Percentiles rank a stretch among this genome's conserved stretches.
Evolutionary conservation across 305 asterid genomes (phyloP).

Genomic region (Euphrasia arctica): DNA sequence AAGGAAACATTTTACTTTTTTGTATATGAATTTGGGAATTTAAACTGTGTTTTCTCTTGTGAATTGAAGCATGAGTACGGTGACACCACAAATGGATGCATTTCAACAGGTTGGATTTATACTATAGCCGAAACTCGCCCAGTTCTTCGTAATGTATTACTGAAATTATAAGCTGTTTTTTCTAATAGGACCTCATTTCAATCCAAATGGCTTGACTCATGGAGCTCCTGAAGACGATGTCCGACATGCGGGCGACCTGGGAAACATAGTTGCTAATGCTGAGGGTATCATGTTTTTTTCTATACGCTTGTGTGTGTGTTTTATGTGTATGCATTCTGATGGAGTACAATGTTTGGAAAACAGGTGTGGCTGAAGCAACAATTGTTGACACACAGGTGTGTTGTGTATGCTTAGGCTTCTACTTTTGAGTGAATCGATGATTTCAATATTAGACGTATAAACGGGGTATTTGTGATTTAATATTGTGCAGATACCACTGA

Average conservation of each 20-base stretch:
- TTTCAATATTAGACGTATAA: not conserved
- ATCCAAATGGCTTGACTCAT: constrained; percentile 74
- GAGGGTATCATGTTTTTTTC: constrained; percentile 50
- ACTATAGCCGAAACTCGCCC: constrained; percentile 16
- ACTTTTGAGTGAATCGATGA: constrained; percentile 7
- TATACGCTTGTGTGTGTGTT: not conserved
- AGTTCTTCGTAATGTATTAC: constrained; percentile 7
- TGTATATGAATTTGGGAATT: constrained; percentile 11
- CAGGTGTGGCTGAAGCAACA: constrained; percentile 94
- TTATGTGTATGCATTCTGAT: not conserved
- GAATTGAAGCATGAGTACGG: constrained; percentile 79
- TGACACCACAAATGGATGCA: constrained; percentile 94
- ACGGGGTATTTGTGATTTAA: not conserved
- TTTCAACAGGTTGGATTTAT: constrained; percentile 72
- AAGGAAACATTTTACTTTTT: not conserved
- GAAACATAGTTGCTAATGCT: constrained; percentile 95
- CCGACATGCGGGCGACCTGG: constrained; percentile 99
- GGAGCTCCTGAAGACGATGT: constrained; percentile 93
- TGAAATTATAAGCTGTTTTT: constrained; percentile 20
- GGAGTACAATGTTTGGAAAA: constrained; percentile 22
- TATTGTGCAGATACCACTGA: constrained; percentile 68
- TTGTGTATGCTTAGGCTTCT: constrained; percentile 9
- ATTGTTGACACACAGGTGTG: constrained; percentile 74
- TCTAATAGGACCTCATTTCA: constrained; percentile 80
- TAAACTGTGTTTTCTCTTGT: constrained; percentile 15